Conservation (phyloP, 495 filamentous ascomycete species). For the Tuber brumale region DNA sequence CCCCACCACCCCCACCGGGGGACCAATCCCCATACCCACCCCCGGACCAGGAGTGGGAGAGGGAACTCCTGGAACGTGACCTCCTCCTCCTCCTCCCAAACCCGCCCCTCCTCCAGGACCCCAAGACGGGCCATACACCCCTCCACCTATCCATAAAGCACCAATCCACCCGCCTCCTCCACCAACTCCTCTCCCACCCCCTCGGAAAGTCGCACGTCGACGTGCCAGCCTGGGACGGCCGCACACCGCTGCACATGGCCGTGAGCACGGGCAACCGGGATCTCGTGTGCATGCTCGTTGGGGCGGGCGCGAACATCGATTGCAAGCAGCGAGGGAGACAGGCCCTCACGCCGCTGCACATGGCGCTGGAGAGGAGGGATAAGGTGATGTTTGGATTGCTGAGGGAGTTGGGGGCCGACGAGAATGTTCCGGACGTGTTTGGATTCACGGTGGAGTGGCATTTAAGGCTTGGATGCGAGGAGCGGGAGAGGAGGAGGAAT, state of each 20-base stretch:
- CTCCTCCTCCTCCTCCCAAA: not conserved
- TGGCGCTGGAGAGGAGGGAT: constrained; percentile 37
- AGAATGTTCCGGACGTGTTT: not conserved
- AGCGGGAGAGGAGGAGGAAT: not conserved
- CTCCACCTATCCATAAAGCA: not conserved
- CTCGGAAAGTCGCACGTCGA: constrained; percentile 1
- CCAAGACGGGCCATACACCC: not conserved
- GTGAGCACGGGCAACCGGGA: constrained; percentile 14
- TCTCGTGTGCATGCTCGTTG: constrained; percentile 19
- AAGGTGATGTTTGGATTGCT: constrained; percentile 32
- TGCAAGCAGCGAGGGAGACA: constrained; percentile 41
- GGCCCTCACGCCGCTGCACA: constrained; percentile 40
- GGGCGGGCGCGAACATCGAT: constrained; percentile 29
- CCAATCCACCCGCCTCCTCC: not conserved
- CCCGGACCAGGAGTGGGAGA: not conserved
- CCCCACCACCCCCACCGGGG: not conserved
- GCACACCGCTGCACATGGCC: constrained; percentile 30
- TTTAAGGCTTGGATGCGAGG: constrained; percentile 4
- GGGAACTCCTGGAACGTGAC: not conserved
- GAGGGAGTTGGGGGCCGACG: constrained; percentile 29
- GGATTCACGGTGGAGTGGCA: constrained; percentile 5
- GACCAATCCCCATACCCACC: not conserved
- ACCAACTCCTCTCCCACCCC: constrained; percentile 1
- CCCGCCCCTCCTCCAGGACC: not conserved
- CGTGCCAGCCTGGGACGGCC: not conserved